phyloP scores from a whole-genome alignment of 2,329 filamentous ascomycete species.

The Cordyceps tenuipes region DNA sequence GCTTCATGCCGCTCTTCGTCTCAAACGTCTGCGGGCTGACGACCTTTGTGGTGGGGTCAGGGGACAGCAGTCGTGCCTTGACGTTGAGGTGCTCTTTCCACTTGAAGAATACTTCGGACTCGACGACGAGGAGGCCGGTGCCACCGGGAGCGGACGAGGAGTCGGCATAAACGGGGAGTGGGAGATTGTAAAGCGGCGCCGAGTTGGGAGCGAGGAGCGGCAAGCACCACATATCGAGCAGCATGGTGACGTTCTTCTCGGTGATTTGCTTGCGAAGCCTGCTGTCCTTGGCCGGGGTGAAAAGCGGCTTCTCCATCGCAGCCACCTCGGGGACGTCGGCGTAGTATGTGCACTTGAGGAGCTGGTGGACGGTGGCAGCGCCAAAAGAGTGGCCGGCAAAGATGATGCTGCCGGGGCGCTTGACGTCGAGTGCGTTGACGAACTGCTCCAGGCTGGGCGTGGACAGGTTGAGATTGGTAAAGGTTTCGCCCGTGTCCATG shows the following conservation, averaged over 20 bases:
- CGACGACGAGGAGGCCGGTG: slow-evolving; percentile 57
- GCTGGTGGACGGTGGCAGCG: slow-evolving; percentile 63
- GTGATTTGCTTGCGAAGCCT: slow-evolving; percentile 59
- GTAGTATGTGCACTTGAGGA: slow-evolving; percentile 74
- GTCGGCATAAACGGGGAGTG: slow-evolving; percentile 59
- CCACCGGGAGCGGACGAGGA: slow-evolving; percentile 43
- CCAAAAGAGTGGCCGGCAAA: slow-evolving; percentile 80
- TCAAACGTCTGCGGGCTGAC: slow-evolving; percentile 36
- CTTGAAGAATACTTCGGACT: slow-evolving; percentile 70
- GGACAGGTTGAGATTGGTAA: slow-evolving; percentile 46
- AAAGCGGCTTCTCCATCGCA: slow-evolving; percentile 49
- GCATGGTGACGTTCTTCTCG: slow-evolving; percentile 52
- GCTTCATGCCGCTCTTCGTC: slow-evolving; percentile 32
- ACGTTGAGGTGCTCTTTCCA: slow-evolving; percentile 66
- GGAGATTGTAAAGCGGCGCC: slow-evolving; percentile 58
- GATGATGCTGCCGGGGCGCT: slow-evolving; percentile 61
- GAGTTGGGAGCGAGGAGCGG: slow-evolving; percentile 58
- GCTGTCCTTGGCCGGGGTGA: slow-evolving; percentile 46
- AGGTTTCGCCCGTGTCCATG: slow-evolving; percentile 48
- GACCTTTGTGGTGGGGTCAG: slow-evolving; percentile 36
- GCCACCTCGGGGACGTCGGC: slow-evolving; percentile 37
- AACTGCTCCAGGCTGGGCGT: slow-evolving; percentile 49
- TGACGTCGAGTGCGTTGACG: slow-evolving; percentile 53
- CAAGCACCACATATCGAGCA: slow-evolving; percentile 77
- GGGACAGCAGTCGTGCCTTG: slow-evolving; percentile 58